Evolutionary conservation across 1,139 yeast species (phyloP).

Genomic region (Arxiozyma telluris): DNA sequence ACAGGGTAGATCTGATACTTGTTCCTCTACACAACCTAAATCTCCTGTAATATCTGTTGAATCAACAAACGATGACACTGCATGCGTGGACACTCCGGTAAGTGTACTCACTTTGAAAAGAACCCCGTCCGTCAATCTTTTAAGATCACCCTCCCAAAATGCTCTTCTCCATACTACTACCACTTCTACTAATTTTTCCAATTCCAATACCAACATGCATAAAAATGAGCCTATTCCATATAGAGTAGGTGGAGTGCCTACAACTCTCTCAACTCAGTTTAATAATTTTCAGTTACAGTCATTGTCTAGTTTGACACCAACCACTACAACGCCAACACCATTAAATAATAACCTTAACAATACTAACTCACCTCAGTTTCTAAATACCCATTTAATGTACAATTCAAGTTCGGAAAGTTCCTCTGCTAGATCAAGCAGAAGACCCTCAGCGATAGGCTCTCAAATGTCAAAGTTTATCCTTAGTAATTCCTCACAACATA

Average conservation of each 20-base stretch:
- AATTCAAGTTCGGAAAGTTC: constrained; percentile 2
- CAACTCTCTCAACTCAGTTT: background rate
- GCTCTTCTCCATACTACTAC: background rate
- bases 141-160: constrained; percentile 2
- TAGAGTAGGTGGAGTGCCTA: background rate
- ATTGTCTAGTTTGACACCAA: background rate
- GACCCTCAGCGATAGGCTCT: constrained; percentile 4
- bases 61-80: background rate
- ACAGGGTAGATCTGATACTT: background rate
- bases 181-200: background rate
- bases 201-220: background rate
- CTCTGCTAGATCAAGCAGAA: constrained; percentile 7
- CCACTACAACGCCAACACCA: background rate
- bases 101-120: background rate
- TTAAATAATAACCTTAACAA: background rate
- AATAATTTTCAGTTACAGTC: constrained; percentile 4
- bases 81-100: background rate
- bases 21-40: background rate
- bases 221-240: background rate
- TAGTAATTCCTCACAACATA: background rate
- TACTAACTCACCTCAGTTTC: background rate
- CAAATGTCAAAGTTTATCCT: background rate
- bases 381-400: background rate
- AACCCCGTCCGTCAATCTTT: background rate
- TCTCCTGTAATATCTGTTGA: background rate